Evolutionary conservation across 164 flowering plant species (phyloP), one percentile per base, ranked within the genome.

Genomic region (Nymphaea thermarum): DNA sequence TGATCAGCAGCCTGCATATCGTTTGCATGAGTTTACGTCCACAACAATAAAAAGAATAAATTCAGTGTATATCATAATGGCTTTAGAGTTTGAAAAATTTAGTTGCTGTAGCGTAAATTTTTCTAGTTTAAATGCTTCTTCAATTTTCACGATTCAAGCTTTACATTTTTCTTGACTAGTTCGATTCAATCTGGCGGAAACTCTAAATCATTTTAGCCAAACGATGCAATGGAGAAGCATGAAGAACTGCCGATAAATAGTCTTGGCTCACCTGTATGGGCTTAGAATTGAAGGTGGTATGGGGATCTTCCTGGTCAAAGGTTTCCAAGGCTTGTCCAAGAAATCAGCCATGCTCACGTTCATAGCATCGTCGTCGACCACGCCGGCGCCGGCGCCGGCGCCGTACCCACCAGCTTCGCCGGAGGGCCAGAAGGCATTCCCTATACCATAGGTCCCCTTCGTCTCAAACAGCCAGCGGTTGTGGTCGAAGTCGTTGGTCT

Each of bases 361-460:
- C n/a, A 18, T 77, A 25, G 73, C 80, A 65, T 73, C 84, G 43
- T 76, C 81, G 43, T 79, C 62, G 47, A n/a, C 67, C 59, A 5
- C 65, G 45, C 44, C 62, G 15, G 6, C 63, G 14, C 44, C 62
- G 15, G 6, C 63, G 14, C 43, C 66, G 3, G 18, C 77, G 5
- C 77, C 88, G 72, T 65, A 73, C 6, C 73, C 83, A 60, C 71
- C 68, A 43, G 66, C 75, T 11, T 78, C 88, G 43, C 81, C 88
- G 66, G 81, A 83, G 2, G 97, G 81, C 97, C 97, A 89, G 65
- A 85, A 82, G 18, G 90, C 97, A 79, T 89, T 91, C 7, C 97
- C 97, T 71, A 86, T 86, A 0, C 95, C 95, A 71, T 91, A 91
- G 10, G 93, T 91, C 5, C 93, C 97, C 63, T 76, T 85, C 2